Evolutionary conservation across 805 yeast species (phyloP), one percentile per base, ranked within the genome.

Genomic region (Cyberlindnera lachancei): DNA sequence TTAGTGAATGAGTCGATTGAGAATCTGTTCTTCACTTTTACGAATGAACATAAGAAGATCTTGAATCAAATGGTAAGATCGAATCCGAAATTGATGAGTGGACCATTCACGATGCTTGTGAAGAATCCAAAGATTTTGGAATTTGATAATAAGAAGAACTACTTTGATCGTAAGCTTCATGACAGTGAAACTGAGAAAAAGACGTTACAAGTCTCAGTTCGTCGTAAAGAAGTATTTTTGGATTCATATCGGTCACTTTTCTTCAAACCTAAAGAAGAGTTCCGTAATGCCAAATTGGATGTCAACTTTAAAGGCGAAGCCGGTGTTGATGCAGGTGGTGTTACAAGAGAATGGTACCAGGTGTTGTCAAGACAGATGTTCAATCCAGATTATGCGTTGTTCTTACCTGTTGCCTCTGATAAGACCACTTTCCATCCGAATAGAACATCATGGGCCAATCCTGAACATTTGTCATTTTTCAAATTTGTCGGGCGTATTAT

Each of bases 261-360:
- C 52, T 85, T 79, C 65, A 84, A 86, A 46, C 61, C 82, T 0
- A 73, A 75, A 20, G 83, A 76, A 8, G 90, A 81, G 35, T 74
- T 87, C 50, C 73, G 77, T 44, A 67, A 74, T 30, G 70, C 88
- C 3, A 79, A 78, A 43, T 61, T 92, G 44, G 88, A 81, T 31
- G 75, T 92, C 25, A 70, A 70, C n/a, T 92, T 92, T 62, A 77
- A 77, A 41, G 95, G 95, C 2, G 99, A 92, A 56, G 81, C 81
- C 34, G 99, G 97, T 45, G 84, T 92, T 30, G 99, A 92, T 65
- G 98, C 95, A 4, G 99, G 99, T 45, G 99, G 99, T 25, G 79
- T 92, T 12, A 84, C 96, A 0, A 68, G 99, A 50, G 99, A 92
- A 55, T 92, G 98, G 98, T 88, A 80, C 50, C 96, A 88, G 53